Conservation (phyloP, 768 basidiomycete genomes). For the Lactifluus pinguis region DNA sequence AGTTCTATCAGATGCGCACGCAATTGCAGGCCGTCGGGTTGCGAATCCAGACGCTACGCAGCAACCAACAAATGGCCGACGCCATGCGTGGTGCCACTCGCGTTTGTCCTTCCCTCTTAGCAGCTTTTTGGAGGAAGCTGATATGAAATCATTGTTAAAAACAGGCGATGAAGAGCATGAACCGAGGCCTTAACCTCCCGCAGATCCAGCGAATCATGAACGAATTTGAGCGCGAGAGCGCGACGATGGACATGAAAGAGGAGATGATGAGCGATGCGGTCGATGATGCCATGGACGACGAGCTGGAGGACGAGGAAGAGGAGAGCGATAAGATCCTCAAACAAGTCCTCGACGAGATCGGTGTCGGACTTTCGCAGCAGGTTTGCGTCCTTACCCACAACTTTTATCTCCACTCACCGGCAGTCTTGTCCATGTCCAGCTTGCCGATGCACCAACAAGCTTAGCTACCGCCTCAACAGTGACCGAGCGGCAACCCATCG, state of each 20-base stretch:
- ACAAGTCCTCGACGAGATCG: slow-evolving; percentile 96
- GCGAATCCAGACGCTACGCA: slow-evolving; percentile 91
- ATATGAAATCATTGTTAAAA: not conserved
- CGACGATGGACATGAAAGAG: slow-evolving; percentile 99
- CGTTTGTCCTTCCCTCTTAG: slow-evolving; percentile 40
- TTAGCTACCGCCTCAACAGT: slow-evolving; percentile 54
- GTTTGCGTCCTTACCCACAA: slow-evolving; percentile 28
- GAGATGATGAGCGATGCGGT: slow-evolving; percentile 99
- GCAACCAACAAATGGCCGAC: slow-evolving; percentile 98
- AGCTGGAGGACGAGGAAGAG: slow-evolving; percentile 87
- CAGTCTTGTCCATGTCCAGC: slow-evolving; percentile 41
- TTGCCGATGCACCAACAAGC: slow-evolving; percentile 75
- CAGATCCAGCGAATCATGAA: slow-evolving; percentile 94
- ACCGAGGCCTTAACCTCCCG: slow-evolving; percentile 89
- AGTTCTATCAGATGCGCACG: slow-evolving; percentile 97
- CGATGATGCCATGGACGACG: slow-evolving; percentile 94
- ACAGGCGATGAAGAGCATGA: slow-evolving; percentile 98
- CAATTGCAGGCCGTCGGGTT: slow-evolving; percentile 94
- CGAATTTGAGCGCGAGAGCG: slow-evolving; percentile 95
- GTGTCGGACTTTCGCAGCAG: slow-evolving; percentile 82
- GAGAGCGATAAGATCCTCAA: slow-evolving; percentile 94
- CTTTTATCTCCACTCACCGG: not conserved
- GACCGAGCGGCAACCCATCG: slow-evolving; percentile 69
- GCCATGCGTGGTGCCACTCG: slow-evolving; percentile 98
- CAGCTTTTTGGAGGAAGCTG: not conserved